A percentile compares a stretch with the other conserved stretches of the same genome.
These are phyloP conservation scores for Neoboletus magnificus DNA, from an alignment of 768 basidiomycete genomes.

Conservation along the genomic window DNA sequence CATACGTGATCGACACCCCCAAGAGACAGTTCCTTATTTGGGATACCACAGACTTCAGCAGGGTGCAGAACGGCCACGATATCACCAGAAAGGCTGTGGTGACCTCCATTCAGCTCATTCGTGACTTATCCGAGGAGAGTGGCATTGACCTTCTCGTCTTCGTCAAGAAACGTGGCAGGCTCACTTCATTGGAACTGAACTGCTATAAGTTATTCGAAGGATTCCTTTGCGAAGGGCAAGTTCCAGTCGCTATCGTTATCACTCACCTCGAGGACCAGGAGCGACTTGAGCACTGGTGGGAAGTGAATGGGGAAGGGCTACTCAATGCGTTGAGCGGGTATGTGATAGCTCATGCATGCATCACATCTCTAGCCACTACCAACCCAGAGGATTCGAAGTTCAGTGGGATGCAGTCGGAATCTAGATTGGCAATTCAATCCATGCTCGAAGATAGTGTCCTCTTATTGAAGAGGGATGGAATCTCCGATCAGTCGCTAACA, in stretches of 20 bases:
- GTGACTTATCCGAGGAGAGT: too few relatives aligned
- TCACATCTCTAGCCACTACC: slow-evolving; percentile 7
- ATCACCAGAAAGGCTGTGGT: too few relatives aligned
- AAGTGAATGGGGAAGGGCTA: background rate
- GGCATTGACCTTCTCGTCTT: too few relatives aligned
- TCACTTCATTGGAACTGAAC: slow-evolving; percentile 18
- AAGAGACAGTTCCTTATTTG: background rate
- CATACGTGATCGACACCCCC: background rate
- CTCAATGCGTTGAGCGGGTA: background rate
- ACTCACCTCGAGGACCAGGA: slow-evolving; percentile 31
- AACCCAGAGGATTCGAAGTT: background rate
- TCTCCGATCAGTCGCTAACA: too few relatives aligned
- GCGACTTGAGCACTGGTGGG: slow-evolving; percentile 26
- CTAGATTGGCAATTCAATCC: background rate
- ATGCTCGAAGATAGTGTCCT: slow-evolving; percentile 3
- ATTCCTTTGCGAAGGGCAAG: slow-evolving; percentile 36
- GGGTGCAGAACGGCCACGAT: too few relatives aligned
- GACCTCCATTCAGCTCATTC: too few relatives aligned
- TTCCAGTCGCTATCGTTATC: slow-evolving; percentile 33
- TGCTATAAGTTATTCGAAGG: slow-evolving; percentile 32
- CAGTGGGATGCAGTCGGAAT: background rate
- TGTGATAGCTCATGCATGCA: slow-evolving; percentile 19
- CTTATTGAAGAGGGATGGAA: background rate
- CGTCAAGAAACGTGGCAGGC: too few relatives aligned
- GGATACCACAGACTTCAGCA: slow-evolving; percentile 3